Evolutionary conservation across 371 early-diverging fungal species (phyloP).

Genomic region (Sanchytrium tribonematis): DNA sequence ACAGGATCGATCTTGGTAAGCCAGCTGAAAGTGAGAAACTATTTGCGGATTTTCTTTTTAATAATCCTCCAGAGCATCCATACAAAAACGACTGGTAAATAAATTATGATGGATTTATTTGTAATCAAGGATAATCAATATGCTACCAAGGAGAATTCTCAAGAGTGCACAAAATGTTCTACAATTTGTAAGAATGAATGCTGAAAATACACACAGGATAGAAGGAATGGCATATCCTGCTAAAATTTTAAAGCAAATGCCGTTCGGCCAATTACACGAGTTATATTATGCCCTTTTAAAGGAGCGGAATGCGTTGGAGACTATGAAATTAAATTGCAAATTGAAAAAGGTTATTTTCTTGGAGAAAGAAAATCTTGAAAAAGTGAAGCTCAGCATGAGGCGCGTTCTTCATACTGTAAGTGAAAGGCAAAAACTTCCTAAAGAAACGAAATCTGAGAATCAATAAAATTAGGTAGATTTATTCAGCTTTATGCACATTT

Average conservation of each 20-base stretch:
- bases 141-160: background rate
- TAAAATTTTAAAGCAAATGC: background rate
- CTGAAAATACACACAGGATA: background rate
- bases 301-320: background rate
- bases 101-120: background rate
- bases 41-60: background rate
- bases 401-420: background rate
- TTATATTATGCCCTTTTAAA: background rate
- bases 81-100: background rate
- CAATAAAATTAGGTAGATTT: background rate
- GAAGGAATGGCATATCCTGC: background rate
- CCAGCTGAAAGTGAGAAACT: background rate
- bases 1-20: background rate
- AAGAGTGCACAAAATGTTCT: background rate
- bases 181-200: background rate
- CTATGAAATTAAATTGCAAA: background rate
- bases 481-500: background rate
- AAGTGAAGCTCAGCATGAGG: background rate
- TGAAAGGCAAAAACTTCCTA: background rate
- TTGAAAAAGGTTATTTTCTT: background rate
- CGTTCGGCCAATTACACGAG: background rate
- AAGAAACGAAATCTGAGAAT: background rate
- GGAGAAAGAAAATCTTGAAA: background rate
- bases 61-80: background rate
- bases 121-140: no score